Conservation (phyloP, 2,329 filamentous ascomycete genomes). For the Penicillium sp. region DNA sequence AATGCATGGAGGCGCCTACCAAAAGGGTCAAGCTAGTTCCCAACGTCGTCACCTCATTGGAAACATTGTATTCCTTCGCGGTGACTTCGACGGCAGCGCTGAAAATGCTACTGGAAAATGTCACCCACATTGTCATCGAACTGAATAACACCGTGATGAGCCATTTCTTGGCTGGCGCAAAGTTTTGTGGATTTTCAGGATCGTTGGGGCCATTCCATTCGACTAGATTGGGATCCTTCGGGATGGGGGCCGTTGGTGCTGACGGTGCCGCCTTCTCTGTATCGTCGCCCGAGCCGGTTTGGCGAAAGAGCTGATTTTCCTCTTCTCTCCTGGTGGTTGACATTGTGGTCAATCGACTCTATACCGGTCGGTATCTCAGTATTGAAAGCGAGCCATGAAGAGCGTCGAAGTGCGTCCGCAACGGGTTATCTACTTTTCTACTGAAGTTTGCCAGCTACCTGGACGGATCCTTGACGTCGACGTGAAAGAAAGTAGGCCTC, state of each 20-base stretch:
- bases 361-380: neutral
- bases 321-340: neutral
- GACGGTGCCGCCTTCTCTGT: neutral
- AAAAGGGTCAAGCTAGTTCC: slow-evolving; percentile 7
- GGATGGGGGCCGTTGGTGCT: neutral
- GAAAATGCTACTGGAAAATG: slow-evolving; percentile 9
- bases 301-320: neutral
- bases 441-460: neutral
- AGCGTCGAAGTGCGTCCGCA: neutral
- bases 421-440: neutral
- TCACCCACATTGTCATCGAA: slow-evolving; percentile 19
- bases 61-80: slow-evolving; percentile 10
- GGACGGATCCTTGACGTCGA: neutral
- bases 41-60: slow-evolving; percentile 10
- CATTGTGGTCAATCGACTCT: neutral
- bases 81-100: slow-evolving; percentile 8
- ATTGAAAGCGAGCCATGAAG: neutral
- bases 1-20: neutral
- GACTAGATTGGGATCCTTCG: neutral
- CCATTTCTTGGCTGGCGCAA: slow-evolving; percentile 43
- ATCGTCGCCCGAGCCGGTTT: neutral
- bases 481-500: neutral
- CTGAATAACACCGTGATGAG: slow-evolving; percentile 28
- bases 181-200: slow-evolving; percentile 42
- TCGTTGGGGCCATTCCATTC: neutral